phyloP scores from a whole-genome alignment of 345 rosid genomes.

The Erucastrum elatum region DNA sequence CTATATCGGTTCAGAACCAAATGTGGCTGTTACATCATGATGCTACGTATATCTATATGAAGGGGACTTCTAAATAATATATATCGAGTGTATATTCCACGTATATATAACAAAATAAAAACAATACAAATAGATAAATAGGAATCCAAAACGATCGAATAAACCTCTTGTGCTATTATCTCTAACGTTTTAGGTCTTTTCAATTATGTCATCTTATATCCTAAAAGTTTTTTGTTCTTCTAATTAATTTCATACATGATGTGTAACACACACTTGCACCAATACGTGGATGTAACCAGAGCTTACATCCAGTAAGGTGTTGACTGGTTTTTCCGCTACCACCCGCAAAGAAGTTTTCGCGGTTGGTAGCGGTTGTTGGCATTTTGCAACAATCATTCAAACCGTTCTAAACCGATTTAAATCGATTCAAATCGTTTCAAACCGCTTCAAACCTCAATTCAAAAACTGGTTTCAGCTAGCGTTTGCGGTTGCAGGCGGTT shows the following conservation, averaged over 20 bases:
- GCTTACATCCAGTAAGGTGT: neutral
- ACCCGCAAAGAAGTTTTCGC: no score
- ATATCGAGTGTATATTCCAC: constrained; percentile 32
- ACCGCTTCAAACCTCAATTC: no score
- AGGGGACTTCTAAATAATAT: neutral
- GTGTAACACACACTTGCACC: constrained; percentile 8
- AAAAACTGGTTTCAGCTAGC: no score
- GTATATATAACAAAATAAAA: constrained; percentile 11
- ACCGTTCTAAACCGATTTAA: no score
- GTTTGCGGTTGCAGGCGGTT: no score
- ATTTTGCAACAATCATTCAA: no score
- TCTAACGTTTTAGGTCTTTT: constrained; percentile 24
- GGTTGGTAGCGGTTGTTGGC: no score
- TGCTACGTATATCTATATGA: constrained; percentile 28
- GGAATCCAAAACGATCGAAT: constrained; percentile 35
- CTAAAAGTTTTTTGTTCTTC: neutral
- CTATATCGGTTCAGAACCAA: constrained; percentile 27
- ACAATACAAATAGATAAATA: constrained; percentile 28
- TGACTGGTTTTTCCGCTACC: no score
- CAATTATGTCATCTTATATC: constrained; percentile 15
- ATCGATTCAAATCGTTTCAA: no score
- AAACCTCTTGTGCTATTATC: constrained; percentile 26
- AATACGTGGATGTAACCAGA: neutral
- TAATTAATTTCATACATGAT: constrained; percentile 13
- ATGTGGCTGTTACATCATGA: constrained; percentile 33